Percentiles rank a stretch among this genome's conserved stretches.
phyloP scores from a whole-genome alignment of 148 eudicot genomes.

The Persicaria tinctoria region DNA sequence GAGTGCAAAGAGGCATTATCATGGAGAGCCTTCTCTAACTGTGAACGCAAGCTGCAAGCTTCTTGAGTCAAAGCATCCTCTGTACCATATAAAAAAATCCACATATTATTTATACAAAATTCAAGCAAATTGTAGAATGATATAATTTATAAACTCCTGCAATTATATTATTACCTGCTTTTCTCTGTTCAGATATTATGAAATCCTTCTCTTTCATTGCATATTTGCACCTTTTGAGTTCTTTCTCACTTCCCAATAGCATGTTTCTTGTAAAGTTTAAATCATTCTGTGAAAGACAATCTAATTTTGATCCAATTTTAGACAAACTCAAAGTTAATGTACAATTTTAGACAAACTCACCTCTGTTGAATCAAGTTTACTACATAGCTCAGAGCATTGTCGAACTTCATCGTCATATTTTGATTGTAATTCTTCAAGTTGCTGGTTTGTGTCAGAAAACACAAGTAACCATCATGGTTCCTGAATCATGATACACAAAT shows the following conservation, averaged over 20 bases:
- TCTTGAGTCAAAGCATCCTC: constrained; percentile 78
- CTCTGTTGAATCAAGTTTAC: constrained; percentile 26
- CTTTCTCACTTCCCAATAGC: constrained; percentile 38
- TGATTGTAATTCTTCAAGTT: constrained; percentile 10
- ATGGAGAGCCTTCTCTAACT: constrained; percentile 73
- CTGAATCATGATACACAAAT: background rate
- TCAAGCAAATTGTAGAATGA: background rate
- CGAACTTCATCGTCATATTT: constrained; percentile 12
- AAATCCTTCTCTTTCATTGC: constrained; percentile 44
- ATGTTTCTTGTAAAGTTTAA: constrained; percentile 31
- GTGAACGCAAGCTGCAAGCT: constrained; percentile 66
- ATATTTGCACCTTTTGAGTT: constrained; percentile 33
- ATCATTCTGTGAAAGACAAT: constrained; percentile 27
- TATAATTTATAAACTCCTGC: background rate
- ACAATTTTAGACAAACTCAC: constrained; percentile 16
- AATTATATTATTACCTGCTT: constrained; percentile 33
- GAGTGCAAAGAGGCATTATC: constrained; percentile 54
- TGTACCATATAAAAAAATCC: constrained; percentile 18
- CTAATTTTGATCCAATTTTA: background rate
- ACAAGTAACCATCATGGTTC: background rate
- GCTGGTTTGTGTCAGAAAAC: constrained; percentile 7
- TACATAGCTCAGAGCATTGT: constrained; percentile 3
- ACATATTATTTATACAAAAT: background rate
- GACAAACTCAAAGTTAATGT: background rate
- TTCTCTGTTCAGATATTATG: constrained; percentile 43